Base-by-base conservation (phyloP, 2,329 filamentous ascomycete species). In the Clarireedia sp. region DNA sequence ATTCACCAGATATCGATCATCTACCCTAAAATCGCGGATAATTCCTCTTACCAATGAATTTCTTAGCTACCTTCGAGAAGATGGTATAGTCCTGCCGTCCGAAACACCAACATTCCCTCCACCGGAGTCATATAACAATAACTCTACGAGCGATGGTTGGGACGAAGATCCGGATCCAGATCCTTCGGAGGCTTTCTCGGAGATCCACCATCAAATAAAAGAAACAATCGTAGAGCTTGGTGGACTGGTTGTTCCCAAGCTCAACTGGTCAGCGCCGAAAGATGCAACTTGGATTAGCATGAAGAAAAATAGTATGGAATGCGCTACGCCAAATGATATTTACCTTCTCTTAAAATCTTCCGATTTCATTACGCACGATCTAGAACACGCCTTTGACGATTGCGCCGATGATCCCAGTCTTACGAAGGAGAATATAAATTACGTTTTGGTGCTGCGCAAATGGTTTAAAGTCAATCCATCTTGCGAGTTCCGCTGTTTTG, bases 241-340 rank as follows among this genome's bases (percentile, higher is more conserved):
- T 16, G 92, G 92, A 57, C 83, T 85, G 58, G 91, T 96, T 8
- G 85, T 87, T 1, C 94, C 94, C 0, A 99, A 99, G 72, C 75
- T 99, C 47, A 97, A 97, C 74, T 99, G 94, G 94, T 96, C 91
- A 5, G 86, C 90, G 3, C 94, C 94, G 3, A 96, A 96, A 70
- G 94, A 99, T 68, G 94, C 94, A 8, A 89, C 88, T 21, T 96
- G 90, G 87, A 96, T 99, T 71, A 83, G 80, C 72, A 85, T 72
- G 73, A 69, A 92, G 78, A 72, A 85, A 65, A 99, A 99, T 71
- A 95, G 89, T 47, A 87, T 96, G 73, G 90, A 95, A 70, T 99
- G 94, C 72, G 85, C 83, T 3, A 84, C 83, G 0, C 83, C 94
- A 2, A 95, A 94, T 69, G 94, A 99, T 66, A 82, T 99, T 45